phyloP scores from a whole-genome alignment of 768 basidiomycete species.

The Lactifluus hygrophoroides region DNA sequence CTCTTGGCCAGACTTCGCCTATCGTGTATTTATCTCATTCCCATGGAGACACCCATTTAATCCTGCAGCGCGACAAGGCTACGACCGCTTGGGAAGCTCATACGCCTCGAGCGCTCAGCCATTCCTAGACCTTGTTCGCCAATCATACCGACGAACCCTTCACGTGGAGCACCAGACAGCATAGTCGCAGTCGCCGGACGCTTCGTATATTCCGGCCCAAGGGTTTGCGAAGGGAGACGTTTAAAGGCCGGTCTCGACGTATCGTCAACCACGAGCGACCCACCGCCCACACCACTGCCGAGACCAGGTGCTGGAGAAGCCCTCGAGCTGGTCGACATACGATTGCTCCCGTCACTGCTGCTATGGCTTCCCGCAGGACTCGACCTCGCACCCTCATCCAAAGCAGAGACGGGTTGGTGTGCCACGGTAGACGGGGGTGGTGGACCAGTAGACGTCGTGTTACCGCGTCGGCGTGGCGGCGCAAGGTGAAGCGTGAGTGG shows the following conservation, averaged over 20 bases:
- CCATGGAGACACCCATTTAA: not conserved
- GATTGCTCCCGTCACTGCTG: not conserved
- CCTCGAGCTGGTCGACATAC: conserved; percentile 7
- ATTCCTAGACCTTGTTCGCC: not conserved
- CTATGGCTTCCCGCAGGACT: conserved; percentile 20
- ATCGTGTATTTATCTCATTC: not conserved
- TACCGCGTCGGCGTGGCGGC: conserved; percentile 33
- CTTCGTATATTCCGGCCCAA: conserved; percentile 54
- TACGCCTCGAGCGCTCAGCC: conserved; percentile 17
- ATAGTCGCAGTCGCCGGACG: conserved; percentile 22
- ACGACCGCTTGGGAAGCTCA: conserved; percentile 19
- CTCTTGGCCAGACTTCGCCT: not conserved
- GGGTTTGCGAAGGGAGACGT: conserved; percentile 60
- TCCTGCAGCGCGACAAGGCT: conserved; percentile 3
- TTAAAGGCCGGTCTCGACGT: conserved; percentile 58
- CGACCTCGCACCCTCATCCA: conserved; percentile 14
- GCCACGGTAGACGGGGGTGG: not conserved
- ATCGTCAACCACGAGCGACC: conserved; percentile 24
- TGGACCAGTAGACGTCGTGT: conserved; percentile 10
- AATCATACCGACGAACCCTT: not conserved
- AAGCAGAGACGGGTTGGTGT: not conserved
- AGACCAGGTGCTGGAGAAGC: conserved; percentile 20
- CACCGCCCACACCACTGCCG: conserved; percentile 22
- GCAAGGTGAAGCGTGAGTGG: conserved; percentile 50
- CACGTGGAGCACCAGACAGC: not conserved